These are phyloP conservation scores for Benincasa hispida DNA, from an alignment of 306 rosid genomes.

Conservation along the genomic window DNA sequence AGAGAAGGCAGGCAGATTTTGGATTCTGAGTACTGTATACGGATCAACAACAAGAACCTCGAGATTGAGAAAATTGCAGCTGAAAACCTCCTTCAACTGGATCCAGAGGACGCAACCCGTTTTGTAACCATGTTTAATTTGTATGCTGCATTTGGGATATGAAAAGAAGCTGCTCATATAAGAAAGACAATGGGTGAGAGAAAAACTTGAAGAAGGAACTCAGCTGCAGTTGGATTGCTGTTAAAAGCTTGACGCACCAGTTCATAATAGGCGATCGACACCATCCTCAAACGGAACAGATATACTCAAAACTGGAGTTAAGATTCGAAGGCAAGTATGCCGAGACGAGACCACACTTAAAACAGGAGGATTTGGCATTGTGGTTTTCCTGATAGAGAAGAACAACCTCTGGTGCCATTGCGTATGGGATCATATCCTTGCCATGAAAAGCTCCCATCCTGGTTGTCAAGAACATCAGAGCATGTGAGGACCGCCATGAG, in stretches of 20 bases:
- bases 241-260: slow-evolving; percentile 17
- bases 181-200: slow-evolving; percentile 46
- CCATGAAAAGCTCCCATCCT: slow-evolving; percentile 24
- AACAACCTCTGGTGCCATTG: slow-evolving; percentile 45
- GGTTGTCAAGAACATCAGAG: slow-evolving; percentile 38
- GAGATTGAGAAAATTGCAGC: slow-evolving; percentile 37
- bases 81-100: too few relatives aligned
- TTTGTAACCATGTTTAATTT: slow-evolving; percentile 45
- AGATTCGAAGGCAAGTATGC: slow-evolving; percentile 10
- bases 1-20: slow-evolving; percentile 30
- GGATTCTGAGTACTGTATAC: slow-evolving; percentile 28
- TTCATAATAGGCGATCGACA: slow-evolving; percentile 51
- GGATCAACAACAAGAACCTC: slow-evolving; percentile 31
- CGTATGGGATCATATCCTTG: slow-evolving; percentile 37
- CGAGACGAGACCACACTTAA: slow-evolving; percentile 19
- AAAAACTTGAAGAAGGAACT: slow-evolving; percentile 37
- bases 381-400: slow-evolving; percentile 31
- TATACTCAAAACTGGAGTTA: slow-evolving; percentile 36
- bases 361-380: slow-evolving; percentile 24
- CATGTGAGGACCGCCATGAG: slow-evolving; percentile 52
- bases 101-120: slow-evolving; percentile 35
- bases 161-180: slow-evolving; percentile 38
- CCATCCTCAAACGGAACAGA: slow-evolving; percentile 37
- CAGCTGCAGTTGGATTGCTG: slow-evolving; percentile 43
- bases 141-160: slow-evolving; percentile 35